Conservation (phyloP, 1,284 basidiomycete genomes). For the Trametes pubescens region DNA sequence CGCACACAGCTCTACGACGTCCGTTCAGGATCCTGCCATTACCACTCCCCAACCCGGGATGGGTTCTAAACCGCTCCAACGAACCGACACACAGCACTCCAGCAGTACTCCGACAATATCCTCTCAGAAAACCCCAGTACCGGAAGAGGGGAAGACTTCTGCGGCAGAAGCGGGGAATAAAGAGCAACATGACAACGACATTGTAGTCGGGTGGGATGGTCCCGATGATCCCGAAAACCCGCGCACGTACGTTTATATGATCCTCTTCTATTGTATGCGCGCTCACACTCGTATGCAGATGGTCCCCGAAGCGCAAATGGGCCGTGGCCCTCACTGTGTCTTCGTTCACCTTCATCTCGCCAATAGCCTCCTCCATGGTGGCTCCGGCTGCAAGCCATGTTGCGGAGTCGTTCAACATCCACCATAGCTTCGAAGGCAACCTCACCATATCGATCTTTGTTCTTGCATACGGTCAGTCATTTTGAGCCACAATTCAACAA, state of each 20-base stretch:
- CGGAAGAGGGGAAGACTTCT: not conserved
- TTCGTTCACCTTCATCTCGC: slow-evolving; percentile 66
- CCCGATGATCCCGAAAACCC: slow-evolving; percentile 66
- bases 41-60: not conserved
- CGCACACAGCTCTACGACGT: not conserved
- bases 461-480: slow-evolving; percentile 60
- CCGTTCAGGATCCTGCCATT: not conserved
- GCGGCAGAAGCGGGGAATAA: not conserved
- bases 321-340: slow-evolving; percentile 64
- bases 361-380: slow-evolving; percentile 71
- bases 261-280: slow-evolving; percentile 13
- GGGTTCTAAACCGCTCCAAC: not conserved
- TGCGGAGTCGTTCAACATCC: slow-evolving; percentile 61
- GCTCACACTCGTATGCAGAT: slow-evolving; percentile 45
- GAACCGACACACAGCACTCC: not conserved
- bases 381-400: slow-evolving; percentile 65
- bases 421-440: slow-evolving; percentile 54
- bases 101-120: slow-evolving; percentile 1
- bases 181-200: slow-evolving; percentile 19
- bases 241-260: slow-evolving; percentile 53
- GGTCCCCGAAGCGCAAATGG: slow-evolving; percentile 64
- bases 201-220: slow-evolving; percentile 65
- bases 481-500: not conserved
- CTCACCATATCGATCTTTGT: slow-evolving; percentile 73
- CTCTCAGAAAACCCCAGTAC: not conserved